Evolutionary conservation across 2,329 filamentous ascomycete genomes (phyloP).

Genomic region (Aspergillus bombycis): DNA sequence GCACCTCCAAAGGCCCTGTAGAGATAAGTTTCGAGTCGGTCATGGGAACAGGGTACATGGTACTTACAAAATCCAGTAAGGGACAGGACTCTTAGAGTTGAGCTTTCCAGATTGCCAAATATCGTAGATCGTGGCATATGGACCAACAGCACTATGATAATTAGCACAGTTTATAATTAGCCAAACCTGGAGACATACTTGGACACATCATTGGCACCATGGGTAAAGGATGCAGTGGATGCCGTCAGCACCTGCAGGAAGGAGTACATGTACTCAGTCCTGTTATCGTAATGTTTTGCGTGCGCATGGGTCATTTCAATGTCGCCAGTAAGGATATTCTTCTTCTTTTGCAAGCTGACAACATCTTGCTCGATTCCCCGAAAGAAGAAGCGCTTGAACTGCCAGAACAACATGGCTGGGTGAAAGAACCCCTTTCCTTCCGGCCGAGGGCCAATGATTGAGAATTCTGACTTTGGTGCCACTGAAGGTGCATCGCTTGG

Average conservation of each 20-base stretch:
- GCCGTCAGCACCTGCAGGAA: constrained; percentile 24
- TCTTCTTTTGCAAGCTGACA: constrained; percentile 20
- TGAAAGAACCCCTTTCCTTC: constrained; percentile 14
- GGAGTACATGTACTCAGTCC: constrained; percentile 23
- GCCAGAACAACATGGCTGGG: constrained; percentile 22
- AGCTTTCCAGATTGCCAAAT: constrained; percentile 16
- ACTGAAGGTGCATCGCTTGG: neutral
- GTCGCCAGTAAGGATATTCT: constrained; percentile 20
- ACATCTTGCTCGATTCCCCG: constrained; percentile 23
- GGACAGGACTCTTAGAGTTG: constrained; percentile 17
- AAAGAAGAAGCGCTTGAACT: constrained; percentile 18
- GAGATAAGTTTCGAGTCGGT: neutral
- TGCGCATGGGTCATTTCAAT: constrained; percentile 22
- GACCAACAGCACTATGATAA: constrained; percentile 18
- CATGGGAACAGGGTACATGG: neutral
- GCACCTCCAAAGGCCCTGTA: constrained; percentile 20
- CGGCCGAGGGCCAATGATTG: constrained; percentile 19
- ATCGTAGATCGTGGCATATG: constrained; percentile 24
- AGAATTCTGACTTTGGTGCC: neutral
- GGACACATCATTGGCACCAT: constrained; percentile 25
- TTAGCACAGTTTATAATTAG: neutral
- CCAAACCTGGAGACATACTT: constrained; percentile 14
- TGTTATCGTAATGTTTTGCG: constrained; percentile 20
- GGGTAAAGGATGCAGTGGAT: constrained; percentile 20
- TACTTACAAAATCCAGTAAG: constrained; percentile 24